phyloP scores from a whole-genome alignment of 2,329 filamentous ascomycete species.

The Aspergillus sp. region DNA sequence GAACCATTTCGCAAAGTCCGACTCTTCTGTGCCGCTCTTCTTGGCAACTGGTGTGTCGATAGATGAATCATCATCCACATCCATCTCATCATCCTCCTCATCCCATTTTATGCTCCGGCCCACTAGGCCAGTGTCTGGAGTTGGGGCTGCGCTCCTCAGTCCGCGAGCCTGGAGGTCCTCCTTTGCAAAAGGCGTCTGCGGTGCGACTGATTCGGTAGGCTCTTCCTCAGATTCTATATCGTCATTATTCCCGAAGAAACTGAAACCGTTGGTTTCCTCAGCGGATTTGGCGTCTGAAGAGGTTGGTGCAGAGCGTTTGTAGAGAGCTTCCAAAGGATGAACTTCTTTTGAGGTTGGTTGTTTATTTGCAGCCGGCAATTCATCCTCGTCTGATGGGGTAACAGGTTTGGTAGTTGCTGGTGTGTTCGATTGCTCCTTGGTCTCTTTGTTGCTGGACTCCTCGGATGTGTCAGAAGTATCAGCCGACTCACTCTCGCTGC shows the following conservation, averaged over 20 bases:
- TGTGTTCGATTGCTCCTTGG: constrained; percentile 7
- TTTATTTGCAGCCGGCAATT: constrained; percentile 7
- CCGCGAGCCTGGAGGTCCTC: constrained; percentile 62
- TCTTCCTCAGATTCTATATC: constrained; percentile 46
- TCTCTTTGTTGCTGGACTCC: constrained; percentile 17
- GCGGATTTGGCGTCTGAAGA: constrained; percentile 29
- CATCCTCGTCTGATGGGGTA: constrained; percentile 8
- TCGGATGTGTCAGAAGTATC: constrained; percentile 21
- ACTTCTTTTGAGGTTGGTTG: constrained; percentile 48
- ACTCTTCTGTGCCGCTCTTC: constrained; percentile 33
- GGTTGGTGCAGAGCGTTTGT: constrained; percentile 60
- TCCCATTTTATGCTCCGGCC: constrained; percentile 33
- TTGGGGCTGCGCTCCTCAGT: constrained; percentile 83
- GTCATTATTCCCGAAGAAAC: constrained; percentile 65
- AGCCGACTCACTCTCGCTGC: constrained; percentile 18
- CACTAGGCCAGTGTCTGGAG: constrained; percentile 82
- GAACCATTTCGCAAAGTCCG: constrained; percentile 57
- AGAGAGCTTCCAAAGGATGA: constrained; percentile 86
- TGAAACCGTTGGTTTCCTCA: constrained; percentile 57
- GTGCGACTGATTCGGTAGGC: constrained; percentile 39
- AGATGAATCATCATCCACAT: constrained; percentile 19
- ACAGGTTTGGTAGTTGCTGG: constrained; percentile 7
- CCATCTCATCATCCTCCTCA: constrained; percentile 13
- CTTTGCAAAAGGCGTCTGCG: constrained; percentile 76
- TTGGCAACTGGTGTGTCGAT: constrained; percentile 21